Percentiles rank a stretch among this genome's conserved stretches.
These are phyloP conservation scores for Penicillium griseofulvum DNA, from an alignment of 2,329 filamentous ascomycete genomes.

Conservation along the genomic window DNA sequence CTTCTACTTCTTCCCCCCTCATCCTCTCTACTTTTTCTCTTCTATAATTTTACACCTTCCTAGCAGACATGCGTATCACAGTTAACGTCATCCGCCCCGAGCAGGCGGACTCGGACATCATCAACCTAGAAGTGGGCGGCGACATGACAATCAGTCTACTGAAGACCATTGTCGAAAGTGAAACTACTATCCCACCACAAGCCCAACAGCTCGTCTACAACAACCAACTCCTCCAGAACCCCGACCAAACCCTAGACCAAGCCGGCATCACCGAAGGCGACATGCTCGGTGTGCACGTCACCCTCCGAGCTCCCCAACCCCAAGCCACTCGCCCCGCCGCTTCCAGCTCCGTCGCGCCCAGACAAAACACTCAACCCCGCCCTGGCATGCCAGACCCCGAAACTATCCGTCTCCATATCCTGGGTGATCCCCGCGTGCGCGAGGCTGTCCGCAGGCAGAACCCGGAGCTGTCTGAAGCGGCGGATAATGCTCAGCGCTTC, in stretches of 20 bases:
- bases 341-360: constrained; percentile 26
- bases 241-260: constrained; percentile 76
- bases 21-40: neutral
- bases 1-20: neutral
- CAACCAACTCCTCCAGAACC: constrained; percentile 73
- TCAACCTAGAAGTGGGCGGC: constrained; percentile 76
- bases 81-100: constrained; percentile 78
- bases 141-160: constrained; percentile 82
- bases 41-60: neutral
- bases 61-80: constrained; percentile 70
- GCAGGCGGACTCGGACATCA: constrained; percentile 65
- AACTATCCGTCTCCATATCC: constrained; percentile 74
- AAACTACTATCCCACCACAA: constrained; percentile 68
- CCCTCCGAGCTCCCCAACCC: constrained; percentile 30
- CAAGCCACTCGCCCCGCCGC: constrained; percentile 28
- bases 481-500: constrained; percentile 75
- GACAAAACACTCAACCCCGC: constrained; percentile 30
- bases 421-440: constrained; percentile 73
- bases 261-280: constrained; percentile 82
- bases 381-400: constrained; percentile 63
- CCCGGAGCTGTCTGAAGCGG: constrained; percentile 71
- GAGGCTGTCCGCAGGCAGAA: constrained; percentile 68
- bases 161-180: constrained; percentile 83
- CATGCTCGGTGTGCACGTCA: constrained; percentile 83
- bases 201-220: constrained; percentile 89